phyloP scores from a whole-genome alignment of 2,329 filamentous ascomycete species.

The Pyricularia sp. region DNA sequence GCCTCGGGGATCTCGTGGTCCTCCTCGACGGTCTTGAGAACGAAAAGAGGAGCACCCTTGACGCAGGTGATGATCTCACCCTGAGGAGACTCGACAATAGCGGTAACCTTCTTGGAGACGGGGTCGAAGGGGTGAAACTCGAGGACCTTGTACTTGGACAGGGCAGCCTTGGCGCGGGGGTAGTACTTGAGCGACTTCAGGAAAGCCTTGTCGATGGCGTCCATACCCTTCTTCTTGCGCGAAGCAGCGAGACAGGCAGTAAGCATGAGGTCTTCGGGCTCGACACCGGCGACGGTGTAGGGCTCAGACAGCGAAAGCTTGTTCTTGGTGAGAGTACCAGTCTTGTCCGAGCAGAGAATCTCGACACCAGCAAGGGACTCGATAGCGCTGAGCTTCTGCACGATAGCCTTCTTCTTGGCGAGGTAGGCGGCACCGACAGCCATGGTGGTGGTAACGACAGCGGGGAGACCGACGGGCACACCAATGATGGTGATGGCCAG shows the following conservation, averaged over 20 bases:
- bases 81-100: slow-evolving; percentile 69
- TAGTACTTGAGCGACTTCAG: slow-evolving; percentile 68
- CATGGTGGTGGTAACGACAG: slow-evolving; percentile 62
- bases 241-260: slow-evolving; percentile 68
- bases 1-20: slow-evolving; percentile 71
- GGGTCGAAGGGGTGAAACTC: slow-evolving; percentile 72
- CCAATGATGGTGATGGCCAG: slow-evolving; percentile 80
- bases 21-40: slow-evolving; percentile 79
- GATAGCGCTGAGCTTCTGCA: slow-evolving; percentile 52
- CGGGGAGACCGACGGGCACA: slow-evolving; percentile 71
- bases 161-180: slow-evolving; percentile 68
- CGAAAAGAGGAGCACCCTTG: slow-evolving; percentile 83
- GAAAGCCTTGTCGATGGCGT: slow-evolving; percentile 73
- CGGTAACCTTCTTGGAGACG: slow-evolving; percentile 70
- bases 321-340: slow-evolving; percentile 66
- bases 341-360: slow-evolving; percentile 64
- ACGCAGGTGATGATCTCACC: slow-evolving; percentile 82
- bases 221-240: slow-evolving; percentile 70
- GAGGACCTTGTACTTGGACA: slow-evolving; percentile 65
- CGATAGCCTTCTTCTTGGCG: slow-evolving; percentile 45
- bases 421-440: slow-evolving; percentile 45
- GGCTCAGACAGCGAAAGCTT: slow-evolving; percentile 70
- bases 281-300: slow-evolving; percentile 66
- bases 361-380: slow-evolving; percentile 63
- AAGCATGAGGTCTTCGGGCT: slow-evolving; percentile 80